Percentiles rank a stretch among this genome's conserved stretches.
These are phyloP conservation scores for Achlya hypogyna DNA, from an alignment of 352 stramenopile species.

Conservation along the genomic window DNA sequence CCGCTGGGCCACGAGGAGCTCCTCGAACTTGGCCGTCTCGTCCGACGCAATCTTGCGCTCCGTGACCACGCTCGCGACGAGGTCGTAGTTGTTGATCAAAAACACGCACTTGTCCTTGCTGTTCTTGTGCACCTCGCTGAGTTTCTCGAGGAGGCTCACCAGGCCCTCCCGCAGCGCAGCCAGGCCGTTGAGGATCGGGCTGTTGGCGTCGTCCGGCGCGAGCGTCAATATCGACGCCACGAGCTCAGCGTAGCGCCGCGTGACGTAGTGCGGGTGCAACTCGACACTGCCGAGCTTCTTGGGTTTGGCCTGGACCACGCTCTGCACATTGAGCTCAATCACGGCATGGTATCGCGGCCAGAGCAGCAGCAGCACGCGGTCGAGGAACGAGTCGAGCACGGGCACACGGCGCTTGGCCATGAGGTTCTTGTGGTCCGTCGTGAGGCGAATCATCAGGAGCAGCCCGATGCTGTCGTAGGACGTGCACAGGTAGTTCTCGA, in stretches of 20 bases:
- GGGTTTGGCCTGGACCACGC: conserved; percentile 77
- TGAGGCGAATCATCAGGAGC: conserved; percentile 98
- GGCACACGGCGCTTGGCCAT: conserved; percentile 84
- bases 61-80: conserved; percentile 92
- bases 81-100: conserved; percentile 97
- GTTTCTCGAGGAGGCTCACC: conserved; percentile 57
- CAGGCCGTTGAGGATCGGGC: conserved; percentile 91
- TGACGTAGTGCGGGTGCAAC: conserved; percentile 95
- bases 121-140: conserved; percentile 87
- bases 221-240: conserved; percentile 93
- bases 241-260: conserved; percentile 95
- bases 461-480: conserved; percentile 95
- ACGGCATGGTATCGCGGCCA: conserved; percentile 96
- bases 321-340: conserved; percentile 94
- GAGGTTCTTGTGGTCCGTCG: conserved; percentile 70
- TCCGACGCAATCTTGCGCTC: conserved; percentile 90
- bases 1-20: conserved; percentile 87
- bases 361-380: conserved; percentile 91
- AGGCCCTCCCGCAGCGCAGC: conserved; percentile 73
- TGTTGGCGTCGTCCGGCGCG: conserved; percentile 65
- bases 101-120: conserved; percentile 95
- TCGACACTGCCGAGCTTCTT: conserved; percentile 90
- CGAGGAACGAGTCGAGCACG: conserved; percentile 94
- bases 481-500: conserved; percentile 98
- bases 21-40: conserved; percentile 92